Evolutionary conservation across 192 early-diverging fungal species (phyloP).

Genomic region (Mycoemilia scoparia): DNA sequence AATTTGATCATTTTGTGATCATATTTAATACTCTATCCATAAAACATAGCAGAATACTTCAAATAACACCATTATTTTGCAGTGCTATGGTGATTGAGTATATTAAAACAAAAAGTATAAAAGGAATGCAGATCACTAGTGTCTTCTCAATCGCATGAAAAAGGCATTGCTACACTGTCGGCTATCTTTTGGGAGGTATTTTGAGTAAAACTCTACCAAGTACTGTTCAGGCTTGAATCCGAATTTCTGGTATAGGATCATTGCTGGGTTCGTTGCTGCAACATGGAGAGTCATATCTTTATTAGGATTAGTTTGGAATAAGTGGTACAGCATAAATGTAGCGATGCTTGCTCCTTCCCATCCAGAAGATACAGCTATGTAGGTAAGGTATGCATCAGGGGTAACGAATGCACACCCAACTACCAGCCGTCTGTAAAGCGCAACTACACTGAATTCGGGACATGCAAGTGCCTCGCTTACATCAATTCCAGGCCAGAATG

Average conservation of each 20-base stretch:
- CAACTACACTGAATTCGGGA: conserved; percentile 74
- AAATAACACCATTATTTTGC: too few species aligned
- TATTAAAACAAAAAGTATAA: too few species aligned
- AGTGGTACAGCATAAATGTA: conserved; percentile 65
- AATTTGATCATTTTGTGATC: too few species aligned
- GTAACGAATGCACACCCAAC: conserved; percentile 86
- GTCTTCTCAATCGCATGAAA: conserved; percentile 60
- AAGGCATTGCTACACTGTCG: conserved; percentile 69
- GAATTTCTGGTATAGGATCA: conserved; percentile 82
- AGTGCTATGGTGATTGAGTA: too few species aligned
- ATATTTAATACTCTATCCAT: too few species aligned
- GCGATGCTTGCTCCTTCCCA: conserved; percentile 77
- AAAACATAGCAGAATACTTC: too few species aligned
- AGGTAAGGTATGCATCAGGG: conserved; percentile 79
- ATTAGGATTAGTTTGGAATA: conserved; percentile 52
- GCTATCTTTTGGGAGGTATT: conserved; percentile 61
- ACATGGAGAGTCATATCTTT: conserved; percentile 87
- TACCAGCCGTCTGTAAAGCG: conserved; percentile 56
- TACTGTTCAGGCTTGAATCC: conserved; percentile 92
- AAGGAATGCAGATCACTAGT: conserved; percentile 16
- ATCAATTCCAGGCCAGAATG: conserved; percentile 84
- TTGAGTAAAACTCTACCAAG: conserved; percentile 75
- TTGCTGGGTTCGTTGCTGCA: conserved; percentile 77
- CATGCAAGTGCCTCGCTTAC: conserved; percentile 62
- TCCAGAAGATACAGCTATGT: conserved; percentile 62